Evolutionary conservation across 1,284 basidiomycete genomes (phyloP), one percentile per base, ranked within the genome.

Genomic region (Marasmius fiardii): DNA sequence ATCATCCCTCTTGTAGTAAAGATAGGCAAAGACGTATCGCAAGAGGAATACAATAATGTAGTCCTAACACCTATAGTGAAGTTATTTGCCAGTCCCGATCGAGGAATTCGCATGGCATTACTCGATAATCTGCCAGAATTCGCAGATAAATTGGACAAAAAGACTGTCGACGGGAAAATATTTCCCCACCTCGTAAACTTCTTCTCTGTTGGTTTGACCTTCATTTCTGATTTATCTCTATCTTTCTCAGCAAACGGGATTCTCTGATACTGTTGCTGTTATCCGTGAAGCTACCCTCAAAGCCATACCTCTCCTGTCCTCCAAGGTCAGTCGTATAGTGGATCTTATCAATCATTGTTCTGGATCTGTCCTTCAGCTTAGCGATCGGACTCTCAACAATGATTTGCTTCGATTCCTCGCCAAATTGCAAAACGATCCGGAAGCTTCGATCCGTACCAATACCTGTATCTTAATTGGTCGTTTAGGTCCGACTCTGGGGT

Each of bases 381-480:
- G 79, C 50, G 94, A 98, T 61, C 88, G 96, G 1, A 87, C 98
- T 43, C 80, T 99, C 44, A 99, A 99, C 74, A 99, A 99, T 63
- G 97, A 99, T 59, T 84, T 99, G 28, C 82, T 99, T 1, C 89
- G 95, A 3, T 83, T 92, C 60, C 83, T 99, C 18, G 96, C 96
- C 1, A 93, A 93, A 64, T 91, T 93, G 72, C 97, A 99, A 74
- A 85, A 83, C 18, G 96, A 99, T 67, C 77, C 87, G 0, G 96
- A 98, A 71, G 83, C 95, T 0, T 95, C 94, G 1, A 98, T 99
- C 65, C 85, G 97, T 43, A 99, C 96, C 12, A 99, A 99, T 68
- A 98, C 96, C 0, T 98, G 95, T 66, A 97, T 99, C 62, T 83
- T 99, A 3, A 86, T 99, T 43, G 96, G 96, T 8, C 83, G 95